phyloP scores from a whole-genome alignment of 2,329 filamentous ascomycete species.

The Pseudopithomyces chartarum region DNA sequence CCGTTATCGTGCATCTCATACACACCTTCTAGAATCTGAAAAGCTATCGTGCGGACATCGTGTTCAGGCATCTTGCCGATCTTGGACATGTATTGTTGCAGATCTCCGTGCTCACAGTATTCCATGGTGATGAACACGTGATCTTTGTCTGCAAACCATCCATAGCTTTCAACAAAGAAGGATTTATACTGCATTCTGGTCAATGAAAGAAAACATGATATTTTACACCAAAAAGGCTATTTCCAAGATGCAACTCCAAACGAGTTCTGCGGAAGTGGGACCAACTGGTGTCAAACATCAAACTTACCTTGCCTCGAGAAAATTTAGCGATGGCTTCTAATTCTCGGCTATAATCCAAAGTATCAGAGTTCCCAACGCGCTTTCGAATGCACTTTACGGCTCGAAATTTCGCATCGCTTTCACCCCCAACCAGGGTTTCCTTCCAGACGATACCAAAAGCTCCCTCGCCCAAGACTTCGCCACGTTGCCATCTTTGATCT shows the following conservation, averaged over 20 bases:
- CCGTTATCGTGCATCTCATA: constrained; percentile 41
- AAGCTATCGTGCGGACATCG: constrained; percentile 31
- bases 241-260: neutral
- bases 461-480: constrained; percentile 9
- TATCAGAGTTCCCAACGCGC: neutral
- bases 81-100: constrained; percentile 32
- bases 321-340: constrained; percentile 30
- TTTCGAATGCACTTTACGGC: constrained; percentile 24
- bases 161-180: constrained; percentile 37
- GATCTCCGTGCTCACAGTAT: constrained; percentile 42
- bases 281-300: neutral
- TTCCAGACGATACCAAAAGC: constrained; percentile 14
- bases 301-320: constrained; percentile 16
- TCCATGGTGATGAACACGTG: constrained; percentile 47
- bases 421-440: constrained; percentile 9
- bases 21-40: constrained; percentile 43
- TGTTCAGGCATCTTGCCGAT: constrained; percentile 23
- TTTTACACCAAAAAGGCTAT: neutral
- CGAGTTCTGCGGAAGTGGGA: no score
- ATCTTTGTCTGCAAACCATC: constrained; percentile 44
- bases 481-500: constrained; percentile 16
- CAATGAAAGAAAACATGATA: neutral
- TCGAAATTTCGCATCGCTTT: constrained; percentile 3
- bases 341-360: constrained; percentile 21
- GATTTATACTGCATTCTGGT: constrained; percentile 17